Conservation (phyloP, 2,329 filamentous ascomycete genomes). For the Penicillium frequentans region DNA sequence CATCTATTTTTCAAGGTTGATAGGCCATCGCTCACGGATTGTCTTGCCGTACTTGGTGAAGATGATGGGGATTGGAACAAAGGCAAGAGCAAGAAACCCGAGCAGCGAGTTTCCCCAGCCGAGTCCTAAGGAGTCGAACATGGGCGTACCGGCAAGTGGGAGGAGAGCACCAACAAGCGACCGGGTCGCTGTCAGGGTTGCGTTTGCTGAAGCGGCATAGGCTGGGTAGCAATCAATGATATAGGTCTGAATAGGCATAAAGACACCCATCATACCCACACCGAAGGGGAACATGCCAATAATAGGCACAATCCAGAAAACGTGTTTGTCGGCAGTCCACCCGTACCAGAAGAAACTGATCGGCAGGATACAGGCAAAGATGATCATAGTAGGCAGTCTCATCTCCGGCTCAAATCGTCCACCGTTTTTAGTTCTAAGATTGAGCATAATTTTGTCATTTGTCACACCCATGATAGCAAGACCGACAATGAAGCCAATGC, state of each 20-base stretch:
- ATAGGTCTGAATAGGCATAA: conserved; percentile 60
- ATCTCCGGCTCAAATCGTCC: conserved; percentile 46
- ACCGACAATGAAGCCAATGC: conserved; percentile 42
- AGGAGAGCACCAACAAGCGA: conserved; percentile 40
- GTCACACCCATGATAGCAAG: conserved; percentile 35
- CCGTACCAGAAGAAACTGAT: conserved; percentile 59
- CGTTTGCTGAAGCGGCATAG: conserved; percentile 51
- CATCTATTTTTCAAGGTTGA: conserved; percentile 8
- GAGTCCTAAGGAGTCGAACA: conserved; percentile 15
- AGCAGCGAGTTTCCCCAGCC: conserved; percentile 23
- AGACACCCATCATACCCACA: conserved; percentile 52
- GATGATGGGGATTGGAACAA: conserved; percentile 14
- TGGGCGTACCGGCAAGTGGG: conserved; percentile 15
- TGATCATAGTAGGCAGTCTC: conserved; percentile 54
- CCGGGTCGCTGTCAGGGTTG: conserved; percentile 55
- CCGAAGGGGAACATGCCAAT: conserved; percentile 58
- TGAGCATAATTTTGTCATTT: conserved; percentile 30
- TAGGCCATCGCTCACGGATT: conserved; percentile 16
- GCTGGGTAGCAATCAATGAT: conserved; percentile 57
- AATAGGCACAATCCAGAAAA: conserved; percentile 61
- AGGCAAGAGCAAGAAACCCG: conserved; percentile 19
- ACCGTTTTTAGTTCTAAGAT: conserved; percentile 33
- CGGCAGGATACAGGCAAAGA: conserved; percentile 54
- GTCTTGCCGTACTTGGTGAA: conserved; percentile 10
- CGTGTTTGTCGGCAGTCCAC: conserved; percentile 52